These are phyloP conservation scores for Penicillium sp. DNA, from an alignment of 2,329 filamentous ascomycete species.

Conservation along the genomic window DNA sequence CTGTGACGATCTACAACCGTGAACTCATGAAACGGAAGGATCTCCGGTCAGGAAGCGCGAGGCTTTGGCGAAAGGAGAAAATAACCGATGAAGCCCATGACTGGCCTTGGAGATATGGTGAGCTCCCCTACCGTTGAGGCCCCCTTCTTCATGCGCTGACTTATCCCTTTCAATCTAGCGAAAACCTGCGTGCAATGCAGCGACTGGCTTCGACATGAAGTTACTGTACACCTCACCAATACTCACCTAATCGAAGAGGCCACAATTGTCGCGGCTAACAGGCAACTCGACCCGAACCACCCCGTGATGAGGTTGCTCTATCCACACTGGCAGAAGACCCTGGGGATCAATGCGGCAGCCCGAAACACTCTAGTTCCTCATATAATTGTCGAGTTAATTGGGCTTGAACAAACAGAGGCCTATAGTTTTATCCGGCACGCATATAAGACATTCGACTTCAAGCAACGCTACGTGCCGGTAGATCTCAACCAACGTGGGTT, in stretches of 20 bases:
- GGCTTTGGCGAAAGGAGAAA: neutral
- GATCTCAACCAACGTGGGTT: slow-evolving; percentile 8
- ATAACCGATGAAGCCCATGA: slow-evolving; percentile 1
- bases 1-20: slow-evolving; percentile 12
- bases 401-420: neutral
- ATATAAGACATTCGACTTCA: slow-evolving; percentile 5
- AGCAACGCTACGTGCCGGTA: slow-evolving; percentile 8
- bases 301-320: slow-evolving; percentile 4
- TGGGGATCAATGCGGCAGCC: slow-evolving; percentile 4
- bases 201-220: neutral
- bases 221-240: neutral
- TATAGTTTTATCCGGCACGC: slow-evolving; percentile 4
- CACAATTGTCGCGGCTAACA: slow-evolving; percentile 7
- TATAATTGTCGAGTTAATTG: slow-evolving; percentile 1
- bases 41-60: neutral
- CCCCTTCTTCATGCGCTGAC: neutral
- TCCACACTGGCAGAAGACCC: slow-evolving; percentile 11
- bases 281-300: slow-evolving; percentile 2
- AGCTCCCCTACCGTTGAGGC: neutral
- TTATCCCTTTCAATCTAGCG: neutral
- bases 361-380: slow-evolving; percentile 1
- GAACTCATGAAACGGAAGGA: neutral
- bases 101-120: slow-evolving; percentile 14
- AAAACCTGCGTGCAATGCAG: slow-evolving; percentile 1
- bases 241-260: slow-evolving; percentile 10